Percentiles rank a stretch among this genome's conserved stretches.
Conservation (phyloP, 1,139 yeast species). For the Magnusiomyces clavatus region DNA sequence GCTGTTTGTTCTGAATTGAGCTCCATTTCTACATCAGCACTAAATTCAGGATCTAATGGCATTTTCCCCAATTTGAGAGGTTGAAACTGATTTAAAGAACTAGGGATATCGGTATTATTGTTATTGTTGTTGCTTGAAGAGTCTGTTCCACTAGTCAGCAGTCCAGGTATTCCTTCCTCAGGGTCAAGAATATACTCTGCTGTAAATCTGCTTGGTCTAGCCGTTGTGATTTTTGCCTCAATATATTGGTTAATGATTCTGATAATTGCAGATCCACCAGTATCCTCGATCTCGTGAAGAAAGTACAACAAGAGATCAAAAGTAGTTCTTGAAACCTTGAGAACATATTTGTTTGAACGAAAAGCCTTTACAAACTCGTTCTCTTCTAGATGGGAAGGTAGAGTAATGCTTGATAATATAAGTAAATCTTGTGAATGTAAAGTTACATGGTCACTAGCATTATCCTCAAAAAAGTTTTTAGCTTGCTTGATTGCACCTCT, state of each 20-base stretch:
- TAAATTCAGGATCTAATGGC: constrained; percentile 80
- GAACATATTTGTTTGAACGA: constrained; percentile 61
- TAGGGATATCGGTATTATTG: neutral
- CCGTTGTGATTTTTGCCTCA: constrained; percentile 48
- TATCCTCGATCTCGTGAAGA: constrained; percentile 84
- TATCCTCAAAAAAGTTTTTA: constrained; percentile 66
- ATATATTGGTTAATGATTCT: constrained; percentile 81
- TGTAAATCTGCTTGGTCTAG: constrained; percentile 31
- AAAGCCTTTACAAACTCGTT: constrained; percentile 76
- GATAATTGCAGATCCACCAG: constrained; percentile 84
- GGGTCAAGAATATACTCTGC: constrained; percentile 39
- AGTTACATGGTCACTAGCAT: constrained; percentile 62
- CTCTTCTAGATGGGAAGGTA: constrained; percentile 74
- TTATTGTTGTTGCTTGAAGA: neutral
- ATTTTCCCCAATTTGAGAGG: constrained; percentile 73
- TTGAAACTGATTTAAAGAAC: constrained; percentile 40
- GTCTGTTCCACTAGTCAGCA: constrained; percentile 26
- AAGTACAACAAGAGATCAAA: constrained; percentile 78
- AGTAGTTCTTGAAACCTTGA: constrained; percentile 76
- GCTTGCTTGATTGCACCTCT: constrained; percentile 57
- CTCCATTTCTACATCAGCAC: constrained; percentile 78
- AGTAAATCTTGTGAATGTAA: constrained; percentile 75
- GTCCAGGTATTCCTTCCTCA: constrained; percentile 59
- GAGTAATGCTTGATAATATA: constrained; percentile 62
- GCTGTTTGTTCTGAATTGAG: constrained; percentile 39